Evolutionary conservation across 2,329 filamentous ascomycete genomes (phyloP).

Genomic region (Microascus cirrosus): DNA sequence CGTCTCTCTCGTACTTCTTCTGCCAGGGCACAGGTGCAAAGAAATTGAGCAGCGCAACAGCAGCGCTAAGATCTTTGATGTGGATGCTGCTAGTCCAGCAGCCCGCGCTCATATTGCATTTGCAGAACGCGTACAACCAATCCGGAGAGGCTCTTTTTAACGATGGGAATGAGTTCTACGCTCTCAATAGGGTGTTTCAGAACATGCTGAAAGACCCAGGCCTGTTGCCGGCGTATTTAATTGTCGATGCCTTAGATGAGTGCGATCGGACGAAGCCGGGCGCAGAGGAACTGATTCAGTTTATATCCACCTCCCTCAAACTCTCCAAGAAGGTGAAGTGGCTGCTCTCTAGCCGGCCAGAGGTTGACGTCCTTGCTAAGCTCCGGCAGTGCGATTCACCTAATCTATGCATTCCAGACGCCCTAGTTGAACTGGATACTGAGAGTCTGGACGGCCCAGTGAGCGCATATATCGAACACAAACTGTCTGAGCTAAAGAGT

Average conservation of each 20-base stretch:
- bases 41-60: constrained; percentile 21
- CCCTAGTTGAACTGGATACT: constrained; percentile 24
- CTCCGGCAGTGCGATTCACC: constrained; percentile 5
- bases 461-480: constrained; percentile 21
- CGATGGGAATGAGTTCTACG: constrained; percentile 23
- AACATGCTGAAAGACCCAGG: constrained; percentile 25
- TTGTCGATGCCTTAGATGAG: constrained; percentile 39
- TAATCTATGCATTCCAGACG: constrained; percentile 17
- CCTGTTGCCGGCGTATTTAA: constrained; percentile 21
- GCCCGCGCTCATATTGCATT: constrained; percentile 20
- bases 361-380: constrained; percentile 8
- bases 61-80: constrained; percentile 30
- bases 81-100: constrained; percentile 17
- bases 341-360: constrained; percentile 27
- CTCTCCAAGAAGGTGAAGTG: constrained; percentile 21
- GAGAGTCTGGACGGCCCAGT: constrained; percentile 22
- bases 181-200: constrained; percentile 22
- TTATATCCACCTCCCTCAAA: constrained; percentile 18
- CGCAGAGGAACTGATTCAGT: constrained; percentile 19
- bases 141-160: constrained; percentile 21
- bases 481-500: constrained; percentile 12
- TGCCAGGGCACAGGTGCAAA: constrained; percentile 27
- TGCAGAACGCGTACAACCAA: constrained; percentile 18
- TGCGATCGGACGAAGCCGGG: constrained; percentile 24
- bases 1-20: constrained; percentile 22